Conservation (phyloP, 805 yeast genomes). For the Metschnikowia matae region DNA sequence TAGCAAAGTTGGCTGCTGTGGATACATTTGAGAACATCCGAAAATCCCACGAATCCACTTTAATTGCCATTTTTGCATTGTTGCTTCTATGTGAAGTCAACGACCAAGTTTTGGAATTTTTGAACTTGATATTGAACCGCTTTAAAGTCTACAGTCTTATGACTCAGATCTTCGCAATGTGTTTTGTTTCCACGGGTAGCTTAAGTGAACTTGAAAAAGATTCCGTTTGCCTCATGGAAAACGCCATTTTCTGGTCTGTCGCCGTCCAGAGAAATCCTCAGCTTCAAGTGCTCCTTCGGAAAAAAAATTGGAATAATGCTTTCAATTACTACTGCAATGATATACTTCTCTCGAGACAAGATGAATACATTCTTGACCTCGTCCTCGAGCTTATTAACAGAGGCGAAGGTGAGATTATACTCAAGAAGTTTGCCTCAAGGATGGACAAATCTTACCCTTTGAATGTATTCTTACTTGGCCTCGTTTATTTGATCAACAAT, state of each 20-base stretch:
- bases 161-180: slow-evolving; percentile 24
- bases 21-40: slow-evolving; percentile 28
- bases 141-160: slow-evolving; percentile 25
- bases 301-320: slow-evolving; percentile 20
- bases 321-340: slow-evolving; percentile 25
- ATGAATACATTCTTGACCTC: slow-evolving; percentile 9
- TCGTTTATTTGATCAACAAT: slow-evolving; percentile 29
- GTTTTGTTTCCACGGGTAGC: slow-evolving; percentile 17
- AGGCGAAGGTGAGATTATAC: slow-evolving; percentile 10
- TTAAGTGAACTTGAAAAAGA: slow-evolving; percentile 14
- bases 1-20: slow-evolving; percentile 24
- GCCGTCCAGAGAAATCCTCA: slow-evolving; percentile 19
- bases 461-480: slow-evolving; percentile 31
- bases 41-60: slow-evolving; percentile 25
- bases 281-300: slow-evolving; percentile 18
- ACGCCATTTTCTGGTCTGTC: slow-evolving; percentile 31
- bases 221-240: slow-evolving; percentile 17
- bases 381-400: slow-evolving; percentile 15
- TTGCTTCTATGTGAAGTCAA: slow-evolving; percentile 32
- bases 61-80: slow-evolving; percentile 28
- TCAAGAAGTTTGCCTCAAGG: slow-evolving; percentile 11
- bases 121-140: slow-evolving; percentile 22
- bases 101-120: slow-evolving; percentile 22
- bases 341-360: slow-evolving; percentile 8
- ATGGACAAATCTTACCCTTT: slow-evolving; percentile 18